Conservation (phyloP, 2,329 filamentous ascomycete species). For the Botrytis aclada region DNA sequence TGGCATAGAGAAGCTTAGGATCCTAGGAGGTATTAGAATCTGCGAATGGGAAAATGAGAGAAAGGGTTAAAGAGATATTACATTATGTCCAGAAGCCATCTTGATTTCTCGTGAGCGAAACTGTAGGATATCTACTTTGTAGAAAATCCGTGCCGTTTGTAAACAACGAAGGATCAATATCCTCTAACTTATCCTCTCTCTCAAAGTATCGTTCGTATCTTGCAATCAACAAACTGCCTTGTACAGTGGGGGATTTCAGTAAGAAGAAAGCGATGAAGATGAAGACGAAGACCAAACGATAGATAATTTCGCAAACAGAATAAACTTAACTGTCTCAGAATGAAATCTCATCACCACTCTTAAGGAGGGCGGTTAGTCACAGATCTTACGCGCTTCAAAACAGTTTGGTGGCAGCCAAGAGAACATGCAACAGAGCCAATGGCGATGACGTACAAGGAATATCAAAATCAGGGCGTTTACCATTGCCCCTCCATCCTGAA, state of each 20-base stretch:
- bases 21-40: conserved; percentile 41
- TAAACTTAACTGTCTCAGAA: not conserved
- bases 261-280: not conserved
- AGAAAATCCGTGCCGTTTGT: not conserved
- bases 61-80: conserved; percentile 18
- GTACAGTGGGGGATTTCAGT: not conserved
- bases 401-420: not conserved
- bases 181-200: not conserved
- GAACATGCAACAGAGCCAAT: not conserved
- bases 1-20: conserved; percentile 64
- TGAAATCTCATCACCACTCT: not conserved
- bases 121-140: not conserved
- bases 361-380: not conserved
- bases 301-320: not conserved
- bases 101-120: not conserved
- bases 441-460: conserved; percentile 8
- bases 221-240: not conserved
- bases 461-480: conserved; percentile 1
- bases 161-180: not conserved
- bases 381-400: not conserved
- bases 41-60: not conserved
- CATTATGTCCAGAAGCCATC: conserved; percentile 37
- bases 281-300: not conserved
- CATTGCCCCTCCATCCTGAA: not conserved
- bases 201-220: not conserved